Evolutionary conservation across 495 filamentous ascomycete genomes (phyloP).

Genomic region (Lophiotrema nucula): DNA sequence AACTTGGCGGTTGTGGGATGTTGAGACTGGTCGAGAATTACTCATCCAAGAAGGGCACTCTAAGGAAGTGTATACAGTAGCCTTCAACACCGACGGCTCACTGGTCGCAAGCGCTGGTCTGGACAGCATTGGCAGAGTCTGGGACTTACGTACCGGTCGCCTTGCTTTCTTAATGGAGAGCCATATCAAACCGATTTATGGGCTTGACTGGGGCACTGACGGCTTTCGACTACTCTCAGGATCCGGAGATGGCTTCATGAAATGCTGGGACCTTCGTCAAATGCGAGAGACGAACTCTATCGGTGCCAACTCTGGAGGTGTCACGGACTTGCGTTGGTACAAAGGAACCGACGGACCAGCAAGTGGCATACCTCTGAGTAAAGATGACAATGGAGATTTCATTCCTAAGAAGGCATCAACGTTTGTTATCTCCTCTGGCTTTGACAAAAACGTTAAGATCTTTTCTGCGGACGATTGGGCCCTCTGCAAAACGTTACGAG

Average conservation of each 20-base stretch:
- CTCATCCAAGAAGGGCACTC: slow-evolving; percentile 93
- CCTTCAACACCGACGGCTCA: slow-evolving; percentile 87
- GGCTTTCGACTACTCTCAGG: slow-evolving; percentile 85
- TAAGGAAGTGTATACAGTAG: slow-evolving; percentile 81
- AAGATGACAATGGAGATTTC: slow-evolving; percentile 56
- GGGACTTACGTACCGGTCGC: slow-evolving; percentile 91
- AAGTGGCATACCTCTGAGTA: slow-evolving; percentile 55
- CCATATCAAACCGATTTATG: slow-evolving; percentile 90
- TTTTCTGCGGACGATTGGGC: slow-evolving; percentile 97
- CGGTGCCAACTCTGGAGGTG: slow-evolving; percentile 86
- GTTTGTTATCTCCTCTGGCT: slow-evolving; percentile 85
- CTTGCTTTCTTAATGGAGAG: slow-evolving; percentile 96
- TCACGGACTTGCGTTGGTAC: slow-evolving; percentile 92
- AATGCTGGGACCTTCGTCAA: slow-evolving; percentile 94
- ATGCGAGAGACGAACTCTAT: slow-evolving; percentile 79
- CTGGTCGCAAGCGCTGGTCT: slow-evolving; percentile 85
- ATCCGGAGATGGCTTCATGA: slow-evolving; percentile 92
- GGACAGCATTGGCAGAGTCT: slow-evolving; percentile 92
- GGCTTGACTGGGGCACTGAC: slow-evolving; percentile 87
- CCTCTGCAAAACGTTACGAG: slow-evolving; percentile 79
- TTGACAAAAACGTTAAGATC: slow-evolving; percentile 93
- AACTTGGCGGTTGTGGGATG: slow-evolving; percentile 96
- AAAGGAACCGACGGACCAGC: slow-evolving; percentile 71
- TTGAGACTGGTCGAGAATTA: slow-evolving; percentile 77
- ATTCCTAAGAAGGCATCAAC: slow-evolving; percentile 71